Base-by-base conservation (phyloP, 2,329 filamentous ascomycete genomes). In the Coniella lustricola region DNA sequence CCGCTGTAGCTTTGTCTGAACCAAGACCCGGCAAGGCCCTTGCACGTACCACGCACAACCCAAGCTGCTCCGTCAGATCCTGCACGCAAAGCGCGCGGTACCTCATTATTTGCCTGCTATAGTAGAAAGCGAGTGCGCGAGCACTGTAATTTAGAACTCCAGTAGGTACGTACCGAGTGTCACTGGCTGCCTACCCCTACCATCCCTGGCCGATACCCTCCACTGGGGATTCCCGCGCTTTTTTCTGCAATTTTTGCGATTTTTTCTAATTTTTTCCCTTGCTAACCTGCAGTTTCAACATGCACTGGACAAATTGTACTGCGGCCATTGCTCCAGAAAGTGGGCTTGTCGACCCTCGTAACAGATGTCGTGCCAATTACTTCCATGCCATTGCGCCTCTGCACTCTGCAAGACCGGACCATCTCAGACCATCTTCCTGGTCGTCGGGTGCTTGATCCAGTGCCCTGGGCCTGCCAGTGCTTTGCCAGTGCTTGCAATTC, bases 341-440 rank as follows among this genome's bases (percentile, higher is more conserved):
- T 52, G 50, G 50, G 48, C 47, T 50, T 52, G 43, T 52, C 44
- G 39, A 50, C 49, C 50, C 50, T 52, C 50, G 50, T 52, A 50
- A 52, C 5, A 52, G 47, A 52, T 32, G 47, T 47, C 42, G 50
- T 50, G 46, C 50, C 49, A 48, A 46, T 49, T 52, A 52, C 50
- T 52, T 52, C 50, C 50, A 50, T 52, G 50, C 50, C 50, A 47
- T 50, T 49, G 44, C 47, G 33, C 46, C 50, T 53, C 51, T 53
- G 48, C 51, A 51, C 51, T 51, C 51, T 52, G 38, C 44, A 50
- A 45, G 50, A 42, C 42, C 44, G 48, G 48, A 53, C 32, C 41
- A 34, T 37, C 43, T 53, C 41, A 48, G 51, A 45, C 44, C 48
- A 51, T 53, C 48, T 52, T 52, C 50, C 50, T 40, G 47, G 50